Evolutionary conservation across 169 alveolate genomes (phyloP).

Genomic region (Plasmodium fragile): DNA sequence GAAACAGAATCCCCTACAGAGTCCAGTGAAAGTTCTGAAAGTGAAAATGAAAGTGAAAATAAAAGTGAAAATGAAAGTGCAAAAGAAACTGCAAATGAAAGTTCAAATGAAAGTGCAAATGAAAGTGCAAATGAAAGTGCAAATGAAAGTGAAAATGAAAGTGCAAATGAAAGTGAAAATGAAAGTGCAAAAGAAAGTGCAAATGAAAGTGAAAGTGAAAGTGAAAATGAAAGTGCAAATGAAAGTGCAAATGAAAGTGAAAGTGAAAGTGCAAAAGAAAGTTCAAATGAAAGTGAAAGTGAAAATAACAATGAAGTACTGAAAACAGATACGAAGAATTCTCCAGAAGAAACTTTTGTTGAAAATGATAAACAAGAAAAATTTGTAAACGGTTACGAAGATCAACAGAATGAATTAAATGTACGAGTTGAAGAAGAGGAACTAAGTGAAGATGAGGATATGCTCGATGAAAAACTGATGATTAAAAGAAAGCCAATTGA

Average conservation of each 20-base stretch:
- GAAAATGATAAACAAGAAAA: background rate
- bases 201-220: too few relatives aligned
- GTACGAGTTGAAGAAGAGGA: background rate
- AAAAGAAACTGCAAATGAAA: background rate
- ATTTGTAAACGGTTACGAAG: background rate
- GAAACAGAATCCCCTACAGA: background rate
- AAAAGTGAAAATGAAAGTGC: background rate
- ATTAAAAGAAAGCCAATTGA: background rate
- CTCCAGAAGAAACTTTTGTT: background rate
- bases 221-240: too few relatives aligned
- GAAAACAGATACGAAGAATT: background rate
- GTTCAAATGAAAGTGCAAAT: too few relatives aligned
- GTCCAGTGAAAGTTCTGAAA: background rate
- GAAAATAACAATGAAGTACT: background rate
- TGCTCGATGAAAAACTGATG: conserved; percentile 16
- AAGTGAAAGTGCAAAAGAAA: background rate
- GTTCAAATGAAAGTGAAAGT: background rate
- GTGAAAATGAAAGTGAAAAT: background rate
- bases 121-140: background rate
- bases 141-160: background rate
- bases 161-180: background rate
- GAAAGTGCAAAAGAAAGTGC: background rate
- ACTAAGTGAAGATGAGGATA: conserved; percentile 16
- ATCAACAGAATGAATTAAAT: background rate
- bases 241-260: background rate